phyloP scores from a whole-genome alignment of 129 eudicot genomes.

The Centella asiatica region DNA sequence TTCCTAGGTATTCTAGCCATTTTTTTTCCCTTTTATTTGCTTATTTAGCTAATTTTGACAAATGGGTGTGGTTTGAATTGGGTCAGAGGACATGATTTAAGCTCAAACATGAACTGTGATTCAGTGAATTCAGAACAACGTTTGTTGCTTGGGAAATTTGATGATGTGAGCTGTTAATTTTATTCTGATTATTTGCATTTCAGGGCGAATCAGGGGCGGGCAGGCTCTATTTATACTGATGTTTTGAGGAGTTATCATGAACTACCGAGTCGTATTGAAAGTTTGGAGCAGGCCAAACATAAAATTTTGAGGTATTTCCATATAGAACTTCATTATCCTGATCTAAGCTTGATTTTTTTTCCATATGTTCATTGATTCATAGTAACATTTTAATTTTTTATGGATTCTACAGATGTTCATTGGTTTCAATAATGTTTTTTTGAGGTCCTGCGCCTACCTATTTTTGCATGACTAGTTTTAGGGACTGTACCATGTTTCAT shows the following conservation, averaged over 20 bases:
- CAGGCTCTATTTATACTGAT: slow-evolving; percentile 21
- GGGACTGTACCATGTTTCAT: no score
- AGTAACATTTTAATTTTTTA: no score
- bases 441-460: no score
- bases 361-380: background rate
- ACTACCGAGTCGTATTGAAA: slow-evolving; percentile 21
- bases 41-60: background rate
- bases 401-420: no score
- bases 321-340: background rate
- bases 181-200: slow-evolving; percentile 11
- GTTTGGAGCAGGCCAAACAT: slow-evolving; percentile 40
- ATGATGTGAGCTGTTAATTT: slow-evolving; percentile 5
- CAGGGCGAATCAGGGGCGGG: slow-evolving; percentile 25
- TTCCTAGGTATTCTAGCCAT: slow-evolving; percentile 22
- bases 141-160: slow-evolving; percentile 6
- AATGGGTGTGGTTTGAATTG: background rate
- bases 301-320: slow-evolving; percentile 50
- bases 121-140: slow-evolving; percentile 16
- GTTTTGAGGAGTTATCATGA: slow-evolving; percentile 39
- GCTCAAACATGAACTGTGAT: slow-evolving; percentile 16
- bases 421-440: no score
- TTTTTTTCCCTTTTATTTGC: background rate
- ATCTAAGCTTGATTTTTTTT: background rate
- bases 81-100: slow-evolving; percentile 27
- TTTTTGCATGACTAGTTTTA: no score